Conservation (phyloP, 768 basidiomycete species). For the Mycena rebaudengoi region DNA sequence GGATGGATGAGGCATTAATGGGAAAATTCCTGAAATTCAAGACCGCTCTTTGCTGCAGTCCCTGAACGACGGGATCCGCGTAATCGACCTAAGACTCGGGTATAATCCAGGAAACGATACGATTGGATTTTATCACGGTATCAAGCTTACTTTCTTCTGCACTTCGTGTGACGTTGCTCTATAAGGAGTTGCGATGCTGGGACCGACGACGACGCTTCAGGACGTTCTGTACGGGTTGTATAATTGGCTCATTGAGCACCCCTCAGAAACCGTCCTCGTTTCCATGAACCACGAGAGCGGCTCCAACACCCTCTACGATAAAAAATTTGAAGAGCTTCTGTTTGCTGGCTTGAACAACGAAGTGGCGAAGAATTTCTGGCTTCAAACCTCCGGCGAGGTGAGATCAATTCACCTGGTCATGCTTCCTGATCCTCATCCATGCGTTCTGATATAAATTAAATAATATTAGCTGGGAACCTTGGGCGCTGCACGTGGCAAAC, state of each 20-base stretch:
- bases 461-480: slow-evolving; percentile 23
- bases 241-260: slow-evolving; percentile 23
- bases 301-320: slow-evolving; percentile 19
- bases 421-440: background rate
- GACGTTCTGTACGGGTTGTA: slow-evolving; percentile 28
- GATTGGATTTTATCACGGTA: slow-evolving; percentile 59
- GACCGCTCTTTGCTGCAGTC: slow-evolving; percentile 55
- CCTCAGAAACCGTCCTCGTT: slow-evolving; percentile 23
- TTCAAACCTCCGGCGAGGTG: background rate
- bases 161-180: background rate
- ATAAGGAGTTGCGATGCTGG: slow-evolving; percentile 19
- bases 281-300: slow-evolving; percentile 28
- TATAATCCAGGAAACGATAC: slow-evolving; percentile 62
- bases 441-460: background rate
- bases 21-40: slow-evolving; percentile 48
- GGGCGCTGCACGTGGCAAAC: slow-evolving; percentile 23
- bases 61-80: slow-evolving; percentile 58
- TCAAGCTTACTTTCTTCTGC: background rate
- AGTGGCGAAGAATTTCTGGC: slow-evolving; percentile 18
- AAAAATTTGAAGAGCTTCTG: slow-evolving; percentile 20
- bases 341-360: slow-evolving; percentile 11
- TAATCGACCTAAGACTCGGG: slow-evolving; percentile 56
- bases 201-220: slow-evolving; percentile 24
- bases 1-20: no score
- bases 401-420: background rate